Evolutionary conservation across 2,329 filamentous ascomycete species (phyloP).

Genomic region (Xylaria sp.): DNA sequence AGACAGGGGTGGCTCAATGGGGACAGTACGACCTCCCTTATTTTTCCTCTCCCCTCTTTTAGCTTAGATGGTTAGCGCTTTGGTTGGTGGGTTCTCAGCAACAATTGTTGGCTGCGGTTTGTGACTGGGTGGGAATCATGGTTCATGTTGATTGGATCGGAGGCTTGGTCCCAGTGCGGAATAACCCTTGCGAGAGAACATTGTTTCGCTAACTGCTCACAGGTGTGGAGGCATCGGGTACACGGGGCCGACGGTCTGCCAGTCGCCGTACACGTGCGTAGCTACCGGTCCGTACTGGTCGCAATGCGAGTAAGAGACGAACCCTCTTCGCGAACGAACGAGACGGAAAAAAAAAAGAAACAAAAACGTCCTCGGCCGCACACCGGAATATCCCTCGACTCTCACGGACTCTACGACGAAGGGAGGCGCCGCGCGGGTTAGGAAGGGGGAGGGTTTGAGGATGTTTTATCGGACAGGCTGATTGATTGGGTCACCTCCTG

Average conservation of each 20-base stretch:
- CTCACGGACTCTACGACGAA: neutral
- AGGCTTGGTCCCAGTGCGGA: slow-evolving; percentile 3
- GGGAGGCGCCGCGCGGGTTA: neutral
- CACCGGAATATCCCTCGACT: too few species aligned
- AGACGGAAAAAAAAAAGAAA: too few species aligned
- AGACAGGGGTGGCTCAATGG: slow-evolving; percentile 49
- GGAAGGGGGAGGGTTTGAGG: neutral
- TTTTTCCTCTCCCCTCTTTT: slow-evolving; percentile 6
- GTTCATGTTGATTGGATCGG: neutral
- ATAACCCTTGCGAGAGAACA: neutral
- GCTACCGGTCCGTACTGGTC: slow-evolving; percentile 49
- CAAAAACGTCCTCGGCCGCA: slow-evolving; percentile 4
- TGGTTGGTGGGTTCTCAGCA: too few species aligned
- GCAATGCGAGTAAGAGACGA: slow-evolving; percentile 46
- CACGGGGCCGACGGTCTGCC: slow-evolving; percentile 50
- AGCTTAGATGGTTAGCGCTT: neutral
- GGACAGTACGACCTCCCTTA: slow-evolving; percentile 46
- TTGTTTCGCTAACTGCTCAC: slow-evolving; percentile 31
- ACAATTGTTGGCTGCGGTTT: neutral
- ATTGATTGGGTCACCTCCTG: too few species aligned
- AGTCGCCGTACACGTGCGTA: slow-evolving; percentile 49
- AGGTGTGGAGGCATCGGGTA: slow-evolving; percentile 52
- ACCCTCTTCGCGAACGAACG: neutral
- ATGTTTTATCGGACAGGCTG: neutral
- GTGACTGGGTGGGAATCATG: slow-evolving; percentile 18